These are phyloP conservation scores for Caloboletus firmus DNA, from an alignment of 1,284 basidiomycete genomes.

Conservation along the genomic window DNA sequence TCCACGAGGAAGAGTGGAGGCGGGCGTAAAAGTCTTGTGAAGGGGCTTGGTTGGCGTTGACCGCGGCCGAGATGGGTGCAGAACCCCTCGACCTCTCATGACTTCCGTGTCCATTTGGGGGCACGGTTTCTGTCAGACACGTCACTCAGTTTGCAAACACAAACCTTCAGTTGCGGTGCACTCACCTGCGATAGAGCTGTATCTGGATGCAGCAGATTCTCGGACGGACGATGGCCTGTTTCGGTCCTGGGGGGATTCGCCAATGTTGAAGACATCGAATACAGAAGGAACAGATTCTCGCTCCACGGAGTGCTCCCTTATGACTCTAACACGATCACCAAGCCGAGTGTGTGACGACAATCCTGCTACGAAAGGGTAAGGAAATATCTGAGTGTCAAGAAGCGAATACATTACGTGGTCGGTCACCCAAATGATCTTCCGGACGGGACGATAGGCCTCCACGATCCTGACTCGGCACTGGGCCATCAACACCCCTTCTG, in stretches of 20 bases:
- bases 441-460: constrained; percentile 3
- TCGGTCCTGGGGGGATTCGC: constrained; percentile 21
- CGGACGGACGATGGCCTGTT: constrained; percentile 12
- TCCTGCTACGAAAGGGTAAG: constrained; percentile 4
- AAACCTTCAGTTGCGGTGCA: not conserved
- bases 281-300: constrained; percentile 29
- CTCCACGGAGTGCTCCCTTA: constrained; percentile 23
- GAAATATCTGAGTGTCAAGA: not conserved
- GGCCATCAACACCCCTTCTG: constrained; percentile 7
- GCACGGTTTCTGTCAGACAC: constrained; percentile 12
- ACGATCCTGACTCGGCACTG: constrained; percentile 3
- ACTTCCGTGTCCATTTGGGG: constrained; percentile 13
- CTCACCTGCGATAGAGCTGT: constrained; percentile 18
- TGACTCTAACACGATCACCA: constrained; percentile 17
- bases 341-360: constrained; percentile 9
- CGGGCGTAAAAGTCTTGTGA: constrained; percentile 24
- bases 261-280: constrained; percentile 30
- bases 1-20: constrained; percentile 25
- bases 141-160: constrained; percentile 5
- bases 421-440: constrained; percentile 9
- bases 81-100: constrained; percentile 23
- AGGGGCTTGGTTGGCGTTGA: constrained; percentile 7
- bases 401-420: constrained; percentile 10
- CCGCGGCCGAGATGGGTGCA: constrained; percentile 11
- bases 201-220: constrained; percentile 11